A percentile compares a stretch with the other conserved stretches of the same genome.
Evolutionary conservation across 2,329 filamentous ascomycete genomes (phyloP).

Genomic region (Colletotrichum cereale): DNA sequence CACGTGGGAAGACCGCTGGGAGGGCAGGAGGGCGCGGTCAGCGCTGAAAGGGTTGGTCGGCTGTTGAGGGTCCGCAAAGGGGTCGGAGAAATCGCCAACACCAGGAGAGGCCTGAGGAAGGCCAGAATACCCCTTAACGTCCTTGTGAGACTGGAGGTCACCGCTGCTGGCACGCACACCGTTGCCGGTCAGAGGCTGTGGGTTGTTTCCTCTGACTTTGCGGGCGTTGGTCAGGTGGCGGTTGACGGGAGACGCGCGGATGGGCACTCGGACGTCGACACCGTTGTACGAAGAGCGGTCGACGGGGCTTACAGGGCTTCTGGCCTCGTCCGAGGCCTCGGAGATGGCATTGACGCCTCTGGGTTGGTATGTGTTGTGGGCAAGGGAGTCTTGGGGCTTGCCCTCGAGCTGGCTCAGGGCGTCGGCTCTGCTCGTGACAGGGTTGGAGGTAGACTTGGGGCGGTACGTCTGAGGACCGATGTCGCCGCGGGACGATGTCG

Average conservation of each 20-base stretch:
- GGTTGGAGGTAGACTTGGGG: constrained; percentile 30
- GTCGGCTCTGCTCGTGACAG: constrained; percentile 22
- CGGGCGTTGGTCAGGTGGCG: constrained; percentile 33
- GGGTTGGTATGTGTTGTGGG: constrained; percentile 28
- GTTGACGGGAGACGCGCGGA: constrained; percentile 25
- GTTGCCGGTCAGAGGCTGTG: constrained; percentile 7
- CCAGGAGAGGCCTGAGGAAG: constrained; percentile 24
- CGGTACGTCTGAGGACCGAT: constrained; percentile 33
- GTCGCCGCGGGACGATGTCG: constrained; percentile 24
- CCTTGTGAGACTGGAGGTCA: neutral
- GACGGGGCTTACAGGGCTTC: constrained; percentile 10
- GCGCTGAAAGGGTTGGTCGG: constrained; percentile 3
- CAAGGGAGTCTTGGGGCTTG: neutral
- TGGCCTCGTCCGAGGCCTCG: neutral
- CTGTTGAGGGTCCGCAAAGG: constrained; percentile 26
- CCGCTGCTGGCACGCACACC: constrained; percentile 27
- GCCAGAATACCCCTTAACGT: constrained; percentile 17
- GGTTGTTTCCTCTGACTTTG: constrained; percentile 14
- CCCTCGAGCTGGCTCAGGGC: constrained; percentile 36
- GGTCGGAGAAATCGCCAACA: constrained; percentile 6
- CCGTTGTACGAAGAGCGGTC: constrained; percentile 20
- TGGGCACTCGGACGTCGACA: constrained; percentile 26
- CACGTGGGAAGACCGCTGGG: constrained; percentile 22
- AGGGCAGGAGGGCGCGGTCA: constrained; percentile 11
- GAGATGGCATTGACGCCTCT: neutral